A percentile compares a stretch with the other conserved stretches of the same genome.
phyloP scores from a whole-genome alignment of 2,329 filamentous ascomycete species.

The Cladophialophora psammophila region DNA sequence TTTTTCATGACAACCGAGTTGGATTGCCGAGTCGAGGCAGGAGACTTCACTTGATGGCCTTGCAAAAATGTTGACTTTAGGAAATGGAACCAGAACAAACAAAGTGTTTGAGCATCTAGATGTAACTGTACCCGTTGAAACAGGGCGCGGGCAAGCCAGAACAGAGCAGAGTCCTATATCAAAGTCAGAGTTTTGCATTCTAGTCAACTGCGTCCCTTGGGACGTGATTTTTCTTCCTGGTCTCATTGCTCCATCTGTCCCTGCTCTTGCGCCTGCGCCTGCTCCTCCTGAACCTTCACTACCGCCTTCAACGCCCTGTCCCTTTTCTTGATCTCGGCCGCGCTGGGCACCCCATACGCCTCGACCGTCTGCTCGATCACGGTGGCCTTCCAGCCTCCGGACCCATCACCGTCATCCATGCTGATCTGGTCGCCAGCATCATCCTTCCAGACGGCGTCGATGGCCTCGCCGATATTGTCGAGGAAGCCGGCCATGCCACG shows the following conservation, averaged over 20 bases:
- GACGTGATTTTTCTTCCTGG: too few relatives aligned
- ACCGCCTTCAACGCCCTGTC: constrained; percentile 29
- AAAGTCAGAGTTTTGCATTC: too few relatives aligned
- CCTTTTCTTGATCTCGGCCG: constrained; percentile 26
- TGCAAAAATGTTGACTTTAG: neutral
- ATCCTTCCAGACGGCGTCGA: constrained; percentile 63
- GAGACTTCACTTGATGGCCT: neutral
- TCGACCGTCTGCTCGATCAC: constrained; percentile 30
- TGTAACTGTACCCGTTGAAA: neutral
- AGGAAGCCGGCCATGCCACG: constrained; percentile 62
- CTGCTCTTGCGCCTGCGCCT: neutral
- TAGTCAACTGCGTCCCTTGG: too few relatives aligned
- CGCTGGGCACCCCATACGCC: constrained; percentile 32
- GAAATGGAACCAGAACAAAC: constrained; percentile 1
- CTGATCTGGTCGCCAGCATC: constrained; percentile 18
- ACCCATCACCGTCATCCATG: neutral
- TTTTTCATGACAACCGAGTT: constrained; percentile 1
- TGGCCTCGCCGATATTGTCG: constrained; percentile 63
- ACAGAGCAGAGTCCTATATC: neutral
- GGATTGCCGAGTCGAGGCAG: neutral
- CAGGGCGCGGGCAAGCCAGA: neutral
- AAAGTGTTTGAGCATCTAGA: constrained; percentile 1
- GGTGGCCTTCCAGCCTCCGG: constrained; percentile 25
- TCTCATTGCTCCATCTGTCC: neutral
- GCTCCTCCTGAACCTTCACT: constrained; percentile 24